These are phyloP conservation scores for Didymella keratinophila DNA, from an alignment of 2,329 filamentous ascomycete species.

Conservation along the genomic window DNA sequence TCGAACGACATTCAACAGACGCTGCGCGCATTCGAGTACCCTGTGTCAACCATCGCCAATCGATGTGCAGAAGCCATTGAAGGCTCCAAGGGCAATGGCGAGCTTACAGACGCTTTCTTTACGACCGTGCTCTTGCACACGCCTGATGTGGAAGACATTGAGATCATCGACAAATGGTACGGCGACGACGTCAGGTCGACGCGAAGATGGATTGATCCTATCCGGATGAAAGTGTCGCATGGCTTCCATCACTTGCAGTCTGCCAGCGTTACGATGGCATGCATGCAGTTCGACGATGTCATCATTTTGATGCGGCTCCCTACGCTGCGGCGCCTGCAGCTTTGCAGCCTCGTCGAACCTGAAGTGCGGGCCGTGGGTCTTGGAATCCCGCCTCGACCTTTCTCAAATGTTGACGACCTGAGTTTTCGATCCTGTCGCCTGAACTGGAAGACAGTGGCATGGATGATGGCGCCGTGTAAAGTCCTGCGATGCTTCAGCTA, in stretches of 20 bases:
- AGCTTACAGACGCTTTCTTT: constrained; percentile 14
- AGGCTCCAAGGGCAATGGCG: constrained; percentile 1
- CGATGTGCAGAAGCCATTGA: constrained; percentile 5
- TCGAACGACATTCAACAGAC: constrained; percentile 11
- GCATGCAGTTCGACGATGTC: constrained; percentile 20
- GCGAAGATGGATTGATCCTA: constrained; percentile 16
- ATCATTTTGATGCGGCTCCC: constrained; percentile 16
- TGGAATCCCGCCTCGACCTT: constrained; percentile 7
- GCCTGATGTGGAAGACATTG: constrained; percentile 5
- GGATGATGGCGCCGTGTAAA: constrained; percentile 20
- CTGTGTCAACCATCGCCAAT: constrained; percentile 9
- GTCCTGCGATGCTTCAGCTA: constrained; percentile 13
- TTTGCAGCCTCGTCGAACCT: constrained; percentile 17
- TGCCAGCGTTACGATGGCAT: constrained; percentile 17
- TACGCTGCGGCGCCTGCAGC: constrained; percentile 13
- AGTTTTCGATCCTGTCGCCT: constrained; percentile 16
- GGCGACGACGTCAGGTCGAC: constrained; percentile 13
- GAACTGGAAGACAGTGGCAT: constrained; percentile 18
- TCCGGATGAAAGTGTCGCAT: constrained; percentile 15
- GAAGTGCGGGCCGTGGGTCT: constrained; percentile 12
- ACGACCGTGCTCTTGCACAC: constrained; percentile 11
- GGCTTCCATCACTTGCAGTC: constrained; percentile 10
- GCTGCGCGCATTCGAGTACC: constrained; percentile 11
- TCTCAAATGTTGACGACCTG: constrained; percentile 16
- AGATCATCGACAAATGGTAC: constrained; percentile 20